phyloP scores from a whole-genome alignment of 352 stramenopile genomes.

The Lagenidium sp. region DNA sequence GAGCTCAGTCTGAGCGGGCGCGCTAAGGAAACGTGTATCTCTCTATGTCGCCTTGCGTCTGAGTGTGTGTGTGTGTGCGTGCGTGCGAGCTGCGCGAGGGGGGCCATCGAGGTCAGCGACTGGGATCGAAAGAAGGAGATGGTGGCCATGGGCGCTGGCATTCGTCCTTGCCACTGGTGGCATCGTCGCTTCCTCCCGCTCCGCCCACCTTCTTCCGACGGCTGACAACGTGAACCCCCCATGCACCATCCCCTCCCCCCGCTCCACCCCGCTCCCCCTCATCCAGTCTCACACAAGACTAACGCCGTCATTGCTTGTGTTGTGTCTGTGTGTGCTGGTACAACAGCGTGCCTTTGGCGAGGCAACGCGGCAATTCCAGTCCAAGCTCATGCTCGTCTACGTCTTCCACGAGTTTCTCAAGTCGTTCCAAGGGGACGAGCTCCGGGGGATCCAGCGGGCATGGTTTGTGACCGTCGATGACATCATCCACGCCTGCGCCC shows the following conservation, averaged over 20 bases:
- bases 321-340: conserved; percentile 3
- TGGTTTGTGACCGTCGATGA: conserved; percentile 81
- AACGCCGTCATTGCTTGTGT: conserved; percentile 1
- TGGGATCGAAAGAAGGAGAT: too few species aligned
- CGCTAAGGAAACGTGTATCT: background rate
- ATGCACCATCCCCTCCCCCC: too few species aligned
- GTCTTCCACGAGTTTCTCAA: conserved; percentile 85
- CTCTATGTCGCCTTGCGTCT: background rate
- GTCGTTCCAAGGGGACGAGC: conserved; percentile 49
- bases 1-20: too few species aligned
- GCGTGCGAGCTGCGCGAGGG: background rate
- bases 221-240: too few species aligned
- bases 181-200: too few species aligned
- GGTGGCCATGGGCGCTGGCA: too few species aligned
- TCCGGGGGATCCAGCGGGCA: conserved; percentile 50
- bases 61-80: conserved; percentile 1
- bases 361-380: conserved; percentile 47
- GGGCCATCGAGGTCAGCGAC: too few species aligned
- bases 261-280: too few species aligned
- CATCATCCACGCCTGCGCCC: conserved; percentile 54
- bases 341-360: conserved; percentile 51
- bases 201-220: too few species aligned
- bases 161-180: too few species aligned
- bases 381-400: conserved; percentile 85
- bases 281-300: too few species aligned